Evolutionary conservation across 192 early-diverging fungal genomes (phyloP).

Genomic region (Mortierella antarctica): DNA sequence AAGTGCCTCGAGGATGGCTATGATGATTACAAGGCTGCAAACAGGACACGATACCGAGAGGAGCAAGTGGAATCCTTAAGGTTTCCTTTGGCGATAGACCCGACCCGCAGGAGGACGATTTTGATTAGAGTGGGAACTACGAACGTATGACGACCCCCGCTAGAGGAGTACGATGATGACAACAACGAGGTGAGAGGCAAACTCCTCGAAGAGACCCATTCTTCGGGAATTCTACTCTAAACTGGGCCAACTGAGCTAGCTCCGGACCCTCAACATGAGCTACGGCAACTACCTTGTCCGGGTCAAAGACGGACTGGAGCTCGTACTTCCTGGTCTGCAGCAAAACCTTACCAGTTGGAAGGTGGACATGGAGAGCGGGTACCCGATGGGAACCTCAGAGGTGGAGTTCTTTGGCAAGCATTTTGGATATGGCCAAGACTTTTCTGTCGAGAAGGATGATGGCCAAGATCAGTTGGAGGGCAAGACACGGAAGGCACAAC

Average conservation of each 20-base stretch:
- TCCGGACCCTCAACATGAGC: conserved; percentile 14
- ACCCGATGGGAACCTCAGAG: neutral
- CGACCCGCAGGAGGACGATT: conserved; percentile 10
- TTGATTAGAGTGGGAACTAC: neutral
- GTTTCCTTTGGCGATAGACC: too few relatives aligned
- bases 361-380: neutral
- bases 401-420: conserved; percentile 15
- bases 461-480: too few relatives aligned
- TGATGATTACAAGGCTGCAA: too few relatives aligned
- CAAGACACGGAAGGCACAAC: too few relatives aligned
- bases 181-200: too few relatives aligned
- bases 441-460: neutral
- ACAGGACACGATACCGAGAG: too few relatives aligned
- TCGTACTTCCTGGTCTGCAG: conserved; percentile 11
- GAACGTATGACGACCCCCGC: neutral
- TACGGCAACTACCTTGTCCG: conserved; percentile 15
- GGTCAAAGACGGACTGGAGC: conserved; percentile 7
- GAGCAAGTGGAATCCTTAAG: too few relatives aligned
- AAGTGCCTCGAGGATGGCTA: neutral
- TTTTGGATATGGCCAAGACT: conserved; percentile 17
- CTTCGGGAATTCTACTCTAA: conserved; percentile 18
- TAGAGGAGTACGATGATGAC: neutral
- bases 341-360: conserved; percentile 4
- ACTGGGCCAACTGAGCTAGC: conserved; percentile 5
- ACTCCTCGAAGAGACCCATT: too few relatives aligned